Evolutionary conservation across 352 stramenopile genomes (phyloP), one percentile per base, ranked within the genome.

Genomic region (Globisporangium acanthophoron): DNA sequence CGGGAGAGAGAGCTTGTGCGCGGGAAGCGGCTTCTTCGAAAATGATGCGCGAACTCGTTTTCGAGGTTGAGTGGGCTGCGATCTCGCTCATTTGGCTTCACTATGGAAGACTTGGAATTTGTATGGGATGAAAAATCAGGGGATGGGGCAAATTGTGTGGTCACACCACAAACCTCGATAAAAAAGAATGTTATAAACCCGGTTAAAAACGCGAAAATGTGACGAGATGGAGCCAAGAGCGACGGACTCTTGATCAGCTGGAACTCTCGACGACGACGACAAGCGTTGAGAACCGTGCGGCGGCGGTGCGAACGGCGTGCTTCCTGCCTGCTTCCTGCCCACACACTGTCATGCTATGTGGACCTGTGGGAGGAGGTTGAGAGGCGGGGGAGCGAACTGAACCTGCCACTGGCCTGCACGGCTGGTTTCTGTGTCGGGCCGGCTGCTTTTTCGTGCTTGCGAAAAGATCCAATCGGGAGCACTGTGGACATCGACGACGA

Each of bases 21-120:
- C 43, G 43, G 43, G 43, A 48, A 48, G 43, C n/a, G 13, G 43
- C n/a, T 48, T 48, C 43, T 48, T 48, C 43, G 43, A 21, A 21
- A 48, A 24, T 48, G 43, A 29, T 29, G 43, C 12, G 43, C 43
- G 41, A 24, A 4, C 16, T 16, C 18, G 41, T 27, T 21, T 24
- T 21, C 8, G 20, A 48, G 16, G 18, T 21, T 21, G n/a, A 21
- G 27, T 48, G 18, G 16, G 18, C 9, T 9, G 18, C 18, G 18
- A 48, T 11, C 43, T 48, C 43, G 5, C 3, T 21, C 43, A 24
- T n/a, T 48, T 48, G 43, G 43, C 43, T 48, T 16, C 43, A 24
- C n/a, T 48, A 48, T 48, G n/a, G 0, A 7, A 48, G 33, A 6
- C 43, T 29, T 48, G 20, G 43, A 12, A 3, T 15, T 24, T 27